These are phyloP conservation scores for Debaryomycetaceae sp. DNA, from an alignment of 1,139 yeast genomes.

Conservation along the genomic window DNA sequence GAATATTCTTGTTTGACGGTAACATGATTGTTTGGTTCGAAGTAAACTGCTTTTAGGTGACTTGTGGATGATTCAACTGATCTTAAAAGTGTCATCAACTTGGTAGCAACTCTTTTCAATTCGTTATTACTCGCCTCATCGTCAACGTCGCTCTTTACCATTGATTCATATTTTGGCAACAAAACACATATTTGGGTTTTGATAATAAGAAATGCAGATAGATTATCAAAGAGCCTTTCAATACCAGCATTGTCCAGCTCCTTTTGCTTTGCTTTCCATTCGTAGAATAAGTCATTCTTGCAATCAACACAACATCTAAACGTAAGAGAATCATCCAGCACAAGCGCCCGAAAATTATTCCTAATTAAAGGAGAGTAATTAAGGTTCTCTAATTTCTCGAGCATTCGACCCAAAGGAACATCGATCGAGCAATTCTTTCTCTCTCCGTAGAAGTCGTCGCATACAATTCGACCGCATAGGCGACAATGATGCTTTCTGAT, in stretches of 20 bases:
- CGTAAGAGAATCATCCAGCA: conserved; percentile 12
- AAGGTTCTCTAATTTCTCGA: conserved; percentile 36
- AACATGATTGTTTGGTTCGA: conserved; percentile 8
- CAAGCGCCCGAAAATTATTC: conserved; percentile 14
- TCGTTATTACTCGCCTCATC: conserved; percentile 14
- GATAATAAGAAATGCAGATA: conserved; percentile 30
- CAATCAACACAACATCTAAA: conserved; percentile 66
- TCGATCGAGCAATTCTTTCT: conserved; percentile 61
- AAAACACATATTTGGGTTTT: conserved; percentile 30
- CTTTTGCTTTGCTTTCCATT: conserved; percentile 44
- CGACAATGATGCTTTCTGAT: conserved; percentile 85
- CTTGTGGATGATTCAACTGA: background rate
- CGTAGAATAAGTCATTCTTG: conserved; percentile 57
- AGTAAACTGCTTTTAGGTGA: background rate
- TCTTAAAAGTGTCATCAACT: background rate
- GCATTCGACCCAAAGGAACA: conserved; percentile 54
- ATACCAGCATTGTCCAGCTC: conserved; percentile 2
- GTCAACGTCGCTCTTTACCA: conserved; percentile 8
- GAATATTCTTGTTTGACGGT: conserved; percentile 14
- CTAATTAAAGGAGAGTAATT: conserved; percentile 33
- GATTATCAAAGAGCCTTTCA: conserved; percentile 22
- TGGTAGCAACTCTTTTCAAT: conserved; percentile 17
- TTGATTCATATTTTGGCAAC: conserved; percentile 27
- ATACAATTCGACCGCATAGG: conserved; percentile 76
- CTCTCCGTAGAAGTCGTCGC: conserved; percentile 54